These are phyloP conservation scores for Schwanniomyces sp. DNA, from an alignment of 805 yeast genomes.

Conservation along the genomic window DNA sequence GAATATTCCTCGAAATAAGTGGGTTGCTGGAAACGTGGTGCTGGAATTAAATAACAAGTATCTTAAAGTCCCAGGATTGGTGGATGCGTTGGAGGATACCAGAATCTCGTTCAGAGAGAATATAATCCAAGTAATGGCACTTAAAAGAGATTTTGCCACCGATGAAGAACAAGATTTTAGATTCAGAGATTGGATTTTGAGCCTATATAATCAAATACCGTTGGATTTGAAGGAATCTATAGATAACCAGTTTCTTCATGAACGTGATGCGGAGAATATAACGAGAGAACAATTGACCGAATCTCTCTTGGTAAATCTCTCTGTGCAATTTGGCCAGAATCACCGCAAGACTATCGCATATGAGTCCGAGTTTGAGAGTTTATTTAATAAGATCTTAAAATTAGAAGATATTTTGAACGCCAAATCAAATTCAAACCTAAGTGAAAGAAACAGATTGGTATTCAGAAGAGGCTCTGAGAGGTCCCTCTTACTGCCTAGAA, in stretches of 20 bases:
- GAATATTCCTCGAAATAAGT: constrained; percentile 56
- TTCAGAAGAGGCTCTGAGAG: constrained; percentile 19
- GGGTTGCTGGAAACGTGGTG: constrained; percentile 33
- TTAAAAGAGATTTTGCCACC: constrained; percentile 45
- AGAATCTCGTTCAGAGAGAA: constrained; percentile 62
- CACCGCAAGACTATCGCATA: constrained; percentile 53
- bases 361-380: constrained; percentile 54
- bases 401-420: constrained; percentile 61
- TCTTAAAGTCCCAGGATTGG: constrained; percentile 52
- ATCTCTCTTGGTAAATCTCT: constrained; percentile 48
- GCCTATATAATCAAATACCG: constrained; percentile 48
- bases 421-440: constrained; percentile 15
- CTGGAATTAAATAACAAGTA: constrained; percentile 41
- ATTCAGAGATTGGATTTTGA: constrained; percentile 65
- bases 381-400: constrained; percentile 47
- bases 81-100: constrained; percentile 65
- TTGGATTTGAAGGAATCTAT: constrained; percentile 30
- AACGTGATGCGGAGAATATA: constrained; percentile 16
- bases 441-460: constrained; percentile 12
- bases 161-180: constrained; percentile 29
- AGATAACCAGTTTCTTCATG: constrained; percentile 28
- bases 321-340: constrained; percentile 52
- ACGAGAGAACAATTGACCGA: constrained; percentile 35
- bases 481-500: constrained; percentile 35
- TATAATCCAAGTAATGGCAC: constrained; percentile 55